Base-by-base conservation (phyloP, 192 early-diverging fungal genomes). In the Phycomyces nitens region DNA sequence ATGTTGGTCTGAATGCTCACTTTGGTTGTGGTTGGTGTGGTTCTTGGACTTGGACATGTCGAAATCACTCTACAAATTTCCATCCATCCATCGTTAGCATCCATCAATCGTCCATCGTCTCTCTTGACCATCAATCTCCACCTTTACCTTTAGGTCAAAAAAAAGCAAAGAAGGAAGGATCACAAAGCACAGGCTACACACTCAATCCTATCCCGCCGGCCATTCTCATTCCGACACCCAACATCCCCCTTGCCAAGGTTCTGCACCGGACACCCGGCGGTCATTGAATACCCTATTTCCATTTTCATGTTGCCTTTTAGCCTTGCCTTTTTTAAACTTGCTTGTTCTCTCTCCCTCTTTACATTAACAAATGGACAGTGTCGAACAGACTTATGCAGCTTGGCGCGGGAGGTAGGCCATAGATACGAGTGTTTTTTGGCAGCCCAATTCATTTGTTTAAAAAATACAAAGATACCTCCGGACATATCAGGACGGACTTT, bases 21-120 rank as follows among this genome's bases (percentile, higher is more conserved):
- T 97, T 86, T 99, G 97, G 91, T 98, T 98, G 92, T 98, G 96
- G 89, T 97, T 98, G 84, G 97, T 98, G 89, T 98, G 95, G 90
- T 99, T 99, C 94, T 94, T 94, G 56, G 88, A 89, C 83, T 94
- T 94, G 81, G 92, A 73, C 91, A 91, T 91, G 78, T 66, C 77
- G 57, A 53, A 47, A 8, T 21, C 24, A 44, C 22, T 8, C 38
- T 41, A n/a, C 1, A 29, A n/a, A 11, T 16, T 22, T 23, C 22
- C 23, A 58, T 56, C 2, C 26, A 41, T 59, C 41, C 41, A 43
- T 41, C 39, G 39, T 42, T 20, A 6, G 1, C 18, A 39, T 7
- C n/a, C 29, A 15, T 15, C 27, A 2, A 3, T 56, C 27, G 6
- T 56, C 29, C 3, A 18, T 39, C 39, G 8, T 56, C 27, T 56